A percentile compares a stretch with the other conserved stretches of the same genome.
phyloP scores from a whole-genome alignment of 306 rosid species.

The Castanea sativa region DNA sequence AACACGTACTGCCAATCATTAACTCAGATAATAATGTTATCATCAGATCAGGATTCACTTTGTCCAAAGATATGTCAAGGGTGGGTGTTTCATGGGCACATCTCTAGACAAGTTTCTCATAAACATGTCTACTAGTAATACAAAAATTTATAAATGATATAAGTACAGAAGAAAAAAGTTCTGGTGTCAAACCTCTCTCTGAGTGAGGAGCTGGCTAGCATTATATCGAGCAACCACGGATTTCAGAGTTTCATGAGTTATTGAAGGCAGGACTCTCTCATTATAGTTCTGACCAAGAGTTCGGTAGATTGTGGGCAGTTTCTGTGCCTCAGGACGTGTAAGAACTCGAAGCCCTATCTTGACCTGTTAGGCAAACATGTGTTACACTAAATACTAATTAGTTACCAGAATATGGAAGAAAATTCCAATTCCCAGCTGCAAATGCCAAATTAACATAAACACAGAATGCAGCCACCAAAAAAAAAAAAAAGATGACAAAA shows the following conservation, averaged over 20 bases:
- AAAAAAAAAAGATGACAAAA: no score
- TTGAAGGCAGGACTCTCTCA: slow-evolving; percentile 78
- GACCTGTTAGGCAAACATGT: slow-evolving; percentile 44
- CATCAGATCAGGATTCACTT: no score
- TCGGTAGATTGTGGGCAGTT: slow-evolving; percentile 68
- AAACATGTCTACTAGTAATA: no score
- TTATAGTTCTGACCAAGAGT: slow-evolving; percentile 66
- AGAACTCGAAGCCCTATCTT: slow-evolving; percentile 80
- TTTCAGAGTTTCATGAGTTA: slow-evolving; percentile 80
- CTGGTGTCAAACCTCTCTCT: slow-evolving; percentile 62
- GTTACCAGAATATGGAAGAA: no score
- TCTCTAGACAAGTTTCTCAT: no score
- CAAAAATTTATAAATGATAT: no score
- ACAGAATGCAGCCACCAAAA: no score
- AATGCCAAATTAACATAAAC: background rate
- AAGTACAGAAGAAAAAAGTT: background rate
- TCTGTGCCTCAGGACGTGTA: slow-evolving; percentile 62
- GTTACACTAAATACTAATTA: no score
- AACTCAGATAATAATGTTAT: no score
- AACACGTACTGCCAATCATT: no score
- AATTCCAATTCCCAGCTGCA: background rate
- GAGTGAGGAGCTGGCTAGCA: slow-evolving; percentile 91
- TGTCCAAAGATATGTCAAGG: no score
- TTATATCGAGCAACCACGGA: slow-evolving; percentile 82
- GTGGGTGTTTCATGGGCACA: no score